Base-by-base conservation (phyloP, 129 eudicot species). In the Silybum marianum region DNA sequence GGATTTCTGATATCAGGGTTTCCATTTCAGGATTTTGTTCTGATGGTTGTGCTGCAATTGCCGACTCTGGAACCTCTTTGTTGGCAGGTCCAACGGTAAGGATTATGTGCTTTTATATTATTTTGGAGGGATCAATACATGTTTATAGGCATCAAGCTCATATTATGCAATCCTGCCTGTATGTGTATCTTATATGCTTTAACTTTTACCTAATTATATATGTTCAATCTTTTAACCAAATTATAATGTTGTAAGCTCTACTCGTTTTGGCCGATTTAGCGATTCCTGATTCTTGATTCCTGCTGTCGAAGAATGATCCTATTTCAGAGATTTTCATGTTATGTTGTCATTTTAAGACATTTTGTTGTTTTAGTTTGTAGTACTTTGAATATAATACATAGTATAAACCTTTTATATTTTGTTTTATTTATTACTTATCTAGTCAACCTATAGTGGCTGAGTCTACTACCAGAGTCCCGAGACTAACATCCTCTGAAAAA, bases 71-170 rank as follows among this genome's bases (percentile, higher is more conserved):
- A 58, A 96, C 99, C 80, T 96, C 99, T 71, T 77, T 96, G 77
- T 80, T 96, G 90, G 97, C 99, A 19, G 99, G 99, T 76, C 99
- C 99, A 58, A 93, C 98, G 72, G 99, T 96, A 93, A 75, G 54
- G 32, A 30, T 24, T 69, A 11, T 42, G 12, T 42, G 67, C 66
- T 73, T 73, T 63, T 81, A 12, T 76, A 60, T 76, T 24, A 51
- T 51, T 18, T 62, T 62, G 68, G 25, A 60, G 68, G 23, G 68
- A 19, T 19, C 25, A 21, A n/a, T n/a, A 8, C 68, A 60, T 60
- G 68, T n/a, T 7, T 58, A 58, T 58, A 18, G 66, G 22, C 66
- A 58, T 18, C 22, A 58, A 1, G 21, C 66, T 58, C 66, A 58
- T 58, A 23, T 58, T 58, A 58, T 0, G 9, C 66, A 58, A n/a